Conservation (phyloP, 768 basidiomycete genomes). For the Harrya chromipes region DNA sequence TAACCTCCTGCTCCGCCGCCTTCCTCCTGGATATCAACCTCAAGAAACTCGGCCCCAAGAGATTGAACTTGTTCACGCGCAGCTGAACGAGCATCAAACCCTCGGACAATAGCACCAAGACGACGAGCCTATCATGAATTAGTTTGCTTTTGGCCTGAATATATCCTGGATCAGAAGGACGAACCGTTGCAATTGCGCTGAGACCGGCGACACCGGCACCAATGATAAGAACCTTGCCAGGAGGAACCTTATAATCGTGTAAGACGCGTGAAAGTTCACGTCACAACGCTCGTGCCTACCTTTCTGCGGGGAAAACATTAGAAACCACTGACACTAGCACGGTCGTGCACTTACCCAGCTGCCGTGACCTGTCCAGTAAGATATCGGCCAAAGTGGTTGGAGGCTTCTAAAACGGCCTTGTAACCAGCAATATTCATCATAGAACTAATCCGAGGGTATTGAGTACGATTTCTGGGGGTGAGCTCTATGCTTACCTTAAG, state of each 20-base stretch:
- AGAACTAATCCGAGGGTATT: slow-evolving; percentile 45
- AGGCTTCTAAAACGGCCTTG: slow-evolving; percentile 87
- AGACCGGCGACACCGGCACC: slow-evolving; percentile 88
- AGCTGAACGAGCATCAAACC: slow-evolving; percentile 82
- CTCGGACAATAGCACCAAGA: slow-evolving; percentile 84
- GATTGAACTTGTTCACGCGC: slow-evolving; percentile 89
- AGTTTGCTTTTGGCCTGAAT: not conserved
- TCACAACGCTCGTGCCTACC: slow-evolving; percentile 26
- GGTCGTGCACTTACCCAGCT: slow-evolving; percentile 61
- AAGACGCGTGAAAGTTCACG: slow-evolving; percentile 11
- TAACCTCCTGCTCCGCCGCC: slow-evolving; percentile 83
- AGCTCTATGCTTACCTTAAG: slow-evolving; percentile 52
- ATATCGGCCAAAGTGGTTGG: slow-evolving; percentile 86
- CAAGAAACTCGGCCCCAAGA: slow-evolving; percentile 87
- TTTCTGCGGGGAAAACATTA: slow-evolving; percentile 34
- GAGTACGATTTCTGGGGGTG: not conserved
- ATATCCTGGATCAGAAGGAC: slow-evolving; percentile 12
- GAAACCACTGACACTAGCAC: slow-evolving; percentile 2
- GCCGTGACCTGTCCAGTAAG: slow-evolving; percentile 90
- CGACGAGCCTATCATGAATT: slow-evolving; percentile 58
- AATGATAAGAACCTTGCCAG: slow-evolving; percentile 83
- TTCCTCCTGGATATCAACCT: slow-evolving; percentile 76
- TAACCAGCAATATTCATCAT: slow-evolving; percentile 97
- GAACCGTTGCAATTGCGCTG: slow-evolving; percentile 81
- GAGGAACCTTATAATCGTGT: slow-evolving; percentile 58